These are phyloP conservation scores for Exophiala xenobiotica DNA, from an alignment of 2,329 filamentous ascomycete genomes.

Conservation along the genomic window DNA sequence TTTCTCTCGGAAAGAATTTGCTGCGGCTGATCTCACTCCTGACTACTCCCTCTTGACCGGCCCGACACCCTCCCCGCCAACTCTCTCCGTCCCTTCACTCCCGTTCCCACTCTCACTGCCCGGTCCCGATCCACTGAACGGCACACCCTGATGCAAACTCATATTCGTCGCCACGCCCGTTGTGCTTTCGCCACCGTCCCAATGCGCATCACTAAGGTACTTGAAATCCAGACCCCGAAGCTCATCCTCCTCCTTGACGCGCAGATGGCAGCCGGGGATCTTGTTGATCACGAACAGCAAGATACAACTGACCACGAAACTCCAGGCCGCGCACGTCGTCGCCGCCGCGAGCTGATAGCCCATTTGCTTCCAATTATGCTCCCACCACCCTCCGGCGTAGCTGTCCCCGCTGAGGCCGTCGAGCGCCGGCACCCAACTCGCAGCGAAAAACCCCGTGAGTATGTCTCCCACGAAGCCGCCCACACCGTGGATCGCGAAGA, in stretches of 20 bases:
- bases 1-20: too few relatives aligned
- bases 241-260: constrained; percentile 58
- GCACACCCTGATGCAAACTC: constrained; percentile 12
- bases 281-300: constrained; percentile 57
- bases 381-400: constrained; percentile 52
- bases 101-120: constrained; percentile 15
- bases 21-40: too few relatives aligned
- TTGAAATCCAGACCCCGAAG: constrained; percentile 53
- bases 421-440: constrained; percentile 48
- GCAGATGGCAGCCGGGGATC: constrained; percentile 57
- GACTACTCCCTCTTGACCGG: neutral
- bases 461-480: constrained; percentile 58
- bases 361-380: constrained; percentile 55
- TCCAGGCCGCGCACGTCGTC: constrained; percentile 54
- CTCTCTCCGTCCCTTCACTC: neutral
- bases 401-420: constrained; percentile 50
- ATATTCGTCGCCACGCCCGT: neutral
- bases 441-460: constrained; percentile 58
- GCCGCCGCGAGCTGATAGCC: constrained; percentile 59
- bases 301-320: constrained; percentile 53
- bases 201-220: constrained; percentile 44
- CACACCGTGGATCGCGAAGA: constrained; percentile 60
- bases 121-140: constrained; percentile 13
- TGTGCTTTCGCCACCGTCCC: constrained; percentile 4
- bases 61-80: neutral